phyloP scores from a whole-genome alignment of 2,329 filamentous ascomycete species.

The Talaromyces sp. region DNA sequence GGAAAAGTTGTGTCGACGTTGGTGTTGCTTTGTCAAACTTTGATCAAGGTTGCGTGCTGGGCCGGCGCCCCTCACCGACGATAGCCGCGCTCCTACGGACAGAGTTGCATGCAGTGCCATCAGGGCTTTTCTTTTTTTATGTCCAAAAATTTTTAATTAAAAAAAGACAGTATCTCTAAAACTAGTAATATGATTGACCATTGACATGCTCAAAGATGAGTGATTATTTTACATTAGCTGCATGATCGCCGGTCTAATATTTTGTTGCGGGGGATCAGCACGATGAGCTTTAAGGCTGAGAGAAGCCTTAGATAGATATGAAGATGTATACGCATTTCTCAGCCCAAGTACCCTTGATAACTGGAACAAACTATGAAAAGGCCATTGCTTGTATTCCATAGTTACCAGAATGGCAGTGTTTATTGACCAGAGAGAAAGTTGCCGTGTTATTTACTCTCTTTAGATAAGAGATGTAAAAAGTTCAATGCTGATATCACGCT shows the following conservation, averaged over 20 bases:
- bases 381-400: no score
- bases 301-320: no score
- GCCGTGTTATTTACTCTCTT: no score
- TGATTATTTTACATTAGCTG: not conserved
- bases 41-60: not conserved
- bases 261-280: not conserved
- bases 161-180: not conserved
- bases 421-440: no score
- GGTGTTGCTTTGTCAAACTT: not conserved
- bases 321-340: no score
- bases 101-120: not conserved
- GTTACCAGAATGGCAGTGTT: no score
- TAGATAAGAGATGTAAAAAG: no score
- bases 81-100: not conserved
- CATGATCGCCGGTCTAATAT: not conserved
- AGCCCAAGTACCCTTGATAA: no score
- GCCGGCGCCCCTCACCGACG: slow-evolving; percentile 1
- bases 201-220: not conserved
- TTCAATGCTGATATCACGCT: no score
- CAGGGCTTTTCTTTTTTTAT: not conserved
- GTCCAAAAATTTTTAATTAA: not conserved
- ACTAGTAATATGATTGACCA: not conserved
- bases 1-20: not conserved
- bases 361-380: no score
- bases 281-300: not conserved